Conservation (phyloP, 2,329 filamentous ascomycete species). For the Neofusicoccum sp. region DNA sequence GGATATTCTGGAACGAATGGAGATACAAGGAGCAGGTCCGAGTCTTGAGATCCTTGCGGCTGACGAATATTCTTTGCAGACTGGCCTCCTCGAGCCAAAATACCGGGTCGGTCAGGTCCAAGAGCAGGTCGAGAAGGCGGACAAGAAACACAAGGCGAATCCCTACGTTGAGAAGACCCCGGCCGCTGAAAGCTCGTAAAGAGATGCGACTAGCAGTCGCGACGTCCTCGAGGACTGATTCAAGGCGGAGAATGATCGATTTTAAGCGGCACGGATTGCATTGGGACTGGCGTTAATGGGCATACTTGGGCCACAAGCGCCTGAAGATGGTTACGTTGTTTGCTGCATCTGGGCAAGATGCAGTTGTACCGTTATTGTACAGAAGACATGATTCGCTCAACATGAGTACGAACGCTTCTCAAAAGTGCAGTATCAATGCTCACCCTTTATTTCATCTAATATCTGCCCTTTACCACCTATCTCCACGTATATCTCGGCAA, state of each 20-base stretch:
- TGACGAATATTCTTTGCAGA: conserved; percentile 21
- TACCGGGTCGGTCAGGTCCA: conserved; percentile 35
- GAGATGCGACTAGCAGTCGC: background rate
- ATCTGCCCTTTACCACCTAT: background rate
- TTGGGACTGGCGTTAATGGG: conserved; percentile 3
- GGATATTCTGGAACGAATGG: background rate
- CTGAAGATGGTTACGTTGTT: background rate
- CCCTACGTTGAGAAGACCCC: background rate
- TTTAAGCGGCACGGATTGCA: conserved; percentile 1
- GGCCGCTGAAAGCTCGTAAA: background rate
- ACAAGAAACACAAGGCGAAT: conserved; percentile 18
- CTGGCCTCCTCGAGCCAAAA: conserved; percentile 38
- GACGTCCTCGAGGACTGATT: too few species aligned
- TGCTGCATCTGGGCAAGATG: background rate
- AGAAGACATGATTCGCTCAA: background rate
- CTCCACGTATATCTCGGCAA: too few species aligned
- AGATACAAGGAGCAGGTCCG: background rate
- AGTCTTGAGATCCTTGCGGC: background rate
- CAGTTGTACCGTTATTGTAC: conserved; percentile 8
- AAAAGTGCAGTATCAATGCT: too few species aligned
- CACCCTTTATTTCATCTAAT: too few species aligned
- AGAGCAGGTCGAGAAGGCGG: conserved; percentile 31
- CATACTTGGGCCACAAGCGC: background rate
- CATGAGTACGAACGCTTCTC: background rate
- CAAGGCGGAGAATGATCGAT: background rate